phyloP scores from a whole-genome alignment of 2,329 filamentous ascomycete species.

The Nothophaeocryptopus gaeumannii region DNA sequence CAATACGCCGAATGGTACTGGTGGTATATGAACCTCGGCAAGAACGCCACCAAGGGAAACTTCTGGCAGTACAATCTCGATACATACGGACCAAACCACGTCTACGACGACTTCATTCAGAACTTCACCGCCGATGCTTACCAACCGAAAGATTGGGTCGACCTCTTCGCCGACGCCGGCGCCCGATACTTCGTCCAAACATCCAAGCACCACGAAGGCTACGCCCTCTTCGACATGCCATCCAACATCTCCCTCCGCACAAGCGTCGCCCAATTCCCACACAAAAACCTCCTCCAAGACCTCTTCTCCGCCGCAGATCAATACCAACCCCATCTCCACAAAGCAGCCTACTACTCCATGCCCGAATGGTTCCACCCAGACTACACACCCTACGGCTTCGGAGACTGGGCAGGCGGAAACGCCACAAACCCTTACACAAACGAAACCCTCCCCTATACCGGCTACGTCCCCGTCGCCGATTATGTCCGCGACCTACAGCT shows the following conservation, averaged over 20 bases:
- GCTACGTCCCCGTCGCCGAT: constrained; percentile 43
- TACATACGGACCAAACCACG: constrained; percentile 51
- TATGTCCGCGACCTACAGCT: constrained; percentile 44
- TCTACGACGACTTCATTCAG: constrained; percentile 57
- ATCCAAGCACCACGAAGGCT: constrained; percentile 50
- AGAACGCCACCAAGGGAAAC: constrained; percentile 39
- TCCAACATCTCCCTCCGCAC: constrained; percentile 42
- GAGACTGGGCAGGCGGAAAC: constrained; percentile 39
- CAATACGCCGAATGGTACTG: constrained; percentile 42
- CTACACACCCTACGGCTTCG: constrained; percentile 43
- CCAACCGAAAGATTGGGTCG: constrained; percentile 54
- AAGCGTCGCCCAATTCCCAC: constrained; percentile 39
- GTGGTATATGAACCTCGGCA: constrained; percentile 49
- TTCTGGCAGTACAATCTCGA: constrained; percentile 52
- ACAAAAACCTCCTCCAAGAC: constrained; percentile 43
- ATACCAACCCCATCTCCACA: constrained; percentile 45
- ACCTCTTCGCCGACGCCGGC: constrained; percentile 52
- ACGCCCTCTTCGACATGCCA: constrained; percentile 45
- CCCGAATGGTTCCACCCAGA: constrained; percentile 50
- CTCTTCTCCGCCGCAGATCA: constrained; percentile 44
- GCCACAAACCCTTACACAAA: constrained; percentile 48
- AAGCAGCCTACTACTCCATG: constrained; percentile 45
- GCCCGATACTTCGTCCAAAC: constrained; percentile 49
- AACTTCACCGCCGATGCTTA: constrained; percentile 53
- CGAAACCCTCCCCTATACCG: constrained; percentile 43